phyloP scores from a whole-genome alignment of 331 rosid genomes.

The Pyracantha coccinea region DNA sequence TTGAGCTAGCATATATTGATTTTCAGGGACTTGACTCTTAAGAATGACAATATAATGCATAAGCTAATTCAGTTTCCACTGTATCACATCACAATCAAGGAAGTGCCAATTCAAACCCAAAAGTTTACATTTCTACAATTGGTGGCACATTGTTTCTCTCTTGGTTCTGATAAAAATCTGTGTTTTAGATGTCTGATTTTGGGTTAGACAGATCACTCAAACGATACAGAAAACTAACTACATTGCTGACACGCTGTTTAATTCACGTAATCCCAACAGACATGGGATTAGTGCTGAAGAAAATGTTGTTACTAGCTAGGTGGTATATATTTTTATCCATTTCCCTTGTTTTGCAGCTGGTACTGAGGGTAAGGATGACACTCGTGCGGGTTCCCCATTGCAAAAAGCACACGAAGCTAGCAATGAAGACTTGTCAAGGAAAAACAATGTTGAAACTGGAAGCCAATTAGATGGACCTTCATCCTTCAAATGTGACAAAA shows the following conservation, averaged over 20 bases:
- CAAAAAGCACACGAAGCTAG: conserved; percentile 20
- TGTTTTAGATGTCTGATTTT: background rate
- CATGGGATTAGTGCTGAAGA: background rate
- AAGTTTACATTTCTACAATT: background rate
- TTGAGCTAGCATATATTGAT: no score
- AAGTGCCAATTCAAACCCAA: no score
- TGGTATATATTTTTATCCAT: background rate
- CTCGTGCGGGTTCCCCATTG: background rate
- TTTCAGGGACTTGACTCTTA: no score
- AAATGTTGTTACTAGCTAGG: background rate
- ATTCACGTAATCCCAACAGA: background rate
- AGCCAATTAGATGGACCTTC: background rate
- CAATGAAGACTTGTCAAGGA: conserved; percentile 10
- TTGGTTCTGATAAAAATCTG: background rate
- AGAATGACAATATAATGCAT: no score
- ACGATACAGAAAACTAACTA: no score
- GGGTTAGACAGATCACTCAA: background rate
- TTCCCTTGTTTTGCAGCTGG: background rate
- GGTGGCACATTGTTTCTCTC: background rate
- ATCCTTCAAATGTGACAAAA: background rate
- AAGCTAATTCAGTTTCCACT: no score
- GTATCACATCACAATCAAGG: no score
- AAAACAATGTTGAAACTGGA: background rate
- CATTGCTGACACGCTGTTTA: no score
- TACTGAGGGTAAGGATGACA: background rate